Evolutionary conservation across 805 yeast species (phyloP).

Genomic region (Saccharomycopsis selenospora): DNA sequence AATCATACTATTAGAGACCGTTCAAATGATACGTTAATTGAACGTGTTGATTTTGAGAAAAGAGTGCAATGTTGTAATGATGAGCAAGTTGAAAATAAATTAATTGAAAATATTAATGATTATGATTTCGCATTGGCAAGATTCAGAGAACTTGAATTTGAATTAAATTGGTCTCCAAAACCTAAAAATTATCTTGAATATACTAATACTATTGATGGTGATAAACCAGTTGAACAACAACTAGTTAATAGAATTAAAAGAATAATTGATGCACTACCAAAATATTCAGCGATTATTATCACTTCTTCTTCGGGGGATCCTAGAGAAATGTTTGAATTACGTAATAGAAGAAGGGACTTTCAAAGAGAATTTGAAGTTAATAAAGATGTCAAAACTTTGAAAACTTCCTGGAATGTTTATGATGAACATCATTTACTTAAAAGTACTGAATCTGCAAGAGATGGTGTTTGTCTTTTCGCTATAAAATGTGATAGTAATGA

Average conservation of each 20-base stretch:
- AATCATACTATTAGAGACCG: slow-evolving; percentile 25
- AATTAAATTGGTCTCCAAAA: slow-evolving; percentile 28
- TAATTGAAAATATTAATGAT: slow-evolving; percentile 31
- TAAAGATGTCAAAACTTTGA: slow-evolving; percentile 35
- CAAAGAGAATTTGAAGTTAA: slow-evolving; percentile 37
- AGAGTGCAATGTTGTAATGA: slow-evolving; percentile 47
- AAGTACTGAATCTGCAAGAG: slow-evolving; percentile 47
- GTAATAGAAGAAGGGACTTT: slow-evolving; percentile 35
- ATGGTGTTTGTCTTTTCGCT: slow-evolving; percentile 51
- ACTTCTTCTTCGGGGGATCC: slow-evolving; percentile 61
- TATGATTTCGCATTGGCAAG: slow-evolving; percentile 47
- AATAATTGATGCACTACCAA: slow-evolving; percentile 49
- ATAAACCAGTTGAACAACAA: slow-evolving; percentile 25
- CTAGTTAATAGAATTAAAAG: slow-evolving; percentile 40
- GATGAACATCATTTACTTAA: slow-evolving; percentile 40
- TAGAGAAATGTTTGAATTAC: slow-evolving; percentile 40
- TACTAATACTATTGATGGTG: slow-evolving; percentile 22
- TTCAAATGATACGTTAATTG: slow-evolving; percentile 3
- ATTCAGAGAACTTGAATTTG: slow-evolving; percentile 52
- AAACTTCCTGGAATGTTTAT: slow-evolving; percentile 44
- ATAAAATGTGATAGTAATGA: slow-evolving; percentile 29
- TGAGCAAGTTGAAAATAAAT: slow-evolving; percentile 45
- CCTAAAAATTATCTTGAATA: slow-evolving; percentile 13
- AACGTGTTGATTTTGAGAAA: slow-evolving; percentile 25
- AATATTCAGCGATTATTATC: slow-evolving; percentile 51